Evolutionary conservation across 2,329 filamentous ascomycete genomes (phyloP).

Genomic region (Penicillium digitatum): DNA sequence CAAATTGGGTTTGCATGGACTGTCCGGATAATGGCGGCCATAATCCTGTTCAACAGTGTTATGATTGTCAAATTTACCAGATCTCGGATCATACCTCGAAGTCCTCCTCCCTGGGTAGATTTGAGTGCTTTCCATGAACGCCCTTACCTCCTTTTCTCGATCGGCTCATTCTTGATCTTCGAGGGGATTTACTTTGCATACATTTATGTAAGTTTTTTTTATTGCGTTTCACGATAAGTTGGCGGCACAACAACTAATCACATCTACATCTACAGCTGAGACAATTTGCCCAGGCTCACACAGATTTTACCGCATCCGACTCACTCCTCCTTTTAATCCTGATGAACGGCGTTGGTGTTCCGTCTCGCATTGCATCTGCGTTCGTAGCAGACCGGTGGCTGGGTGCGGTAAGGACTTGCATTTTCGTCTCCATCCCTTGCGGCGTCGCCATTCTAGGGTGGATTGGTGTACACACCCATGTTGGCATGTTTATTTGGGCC

Average conservation of each 20-base stretch:
- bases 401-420: slow-evolving; percentile 8
- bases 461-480: slow-evolving; percentile 6
- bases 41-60: slow-evolving; percentile 38
- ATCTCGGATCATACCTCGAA: slow-evolving; percentile 40
- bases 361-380: slow-evolving; percentile 5
- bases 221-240: too few species aligned
- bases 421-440: slow-evolving; percentile 10
- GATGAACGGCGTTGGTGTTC: slow-evolving; percentile 8
- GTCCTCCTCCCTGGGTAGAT: slow-evolving; percentile 58
- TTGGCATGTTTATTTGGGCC: slow-evolving; percentile 42
- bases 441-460: slow-evolving; percentile 5
- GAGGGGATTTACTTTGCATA: slow-evolving; percentile 10
- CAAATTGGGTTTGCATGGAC: slow-evolving; percentile 47
- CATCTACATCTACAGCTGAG: background rate
- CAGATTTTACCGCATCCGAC: background rate
- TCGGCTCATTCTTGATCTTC: slow-evolving; percentile 10
- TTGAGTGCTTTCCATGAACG: slow-evolving; percentile 41
- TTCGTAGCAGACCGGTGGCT: slow-evolving; percentile 9
- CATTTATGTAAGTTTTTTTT: slow-evolving; percentile 4
- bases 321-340: slow-evolving; percentile 5
- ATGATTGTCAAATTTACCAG: slow-evolving; percentile 32
- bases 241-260: background rate
- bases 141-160: slow-evolving; percentile 15
- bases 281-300: slow-evolving; percentile 4
- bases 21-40: slow-evolving; percentile 47